phyloP scores from a whole-genome alignment of 176 grass and related monocot genomes.

The Aegilops speltoides region DNA sequence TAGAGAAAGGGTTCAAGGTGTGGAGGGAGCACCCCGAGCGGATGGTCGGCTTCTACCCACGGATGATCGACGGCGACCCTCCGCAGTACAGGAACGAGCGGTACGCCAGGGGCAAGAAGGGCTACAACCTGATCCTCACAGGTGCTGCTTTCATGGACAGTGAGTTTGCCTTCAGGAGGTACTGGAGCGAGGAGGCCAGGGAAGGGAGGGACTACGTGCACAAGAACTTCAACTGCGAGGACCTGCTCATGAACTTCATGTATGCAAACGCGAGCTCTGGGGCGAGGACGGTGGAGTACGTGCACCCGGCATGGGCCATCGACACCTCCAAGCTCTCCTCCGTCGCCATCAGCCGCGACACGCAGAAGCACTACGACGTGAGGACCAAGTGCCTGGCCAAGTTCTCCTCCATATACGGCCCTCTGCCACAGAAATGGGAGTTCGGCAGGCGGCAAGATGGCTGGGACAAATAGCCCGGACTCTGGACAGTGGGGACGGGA shows the following conservation, averaged over 20 bases:
- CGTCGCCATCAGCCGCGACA: conserved; percentile 84
- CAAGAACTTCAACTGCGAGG: conserved; percentile 94
- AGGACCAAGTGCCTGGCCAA: conserved; percentile 84
- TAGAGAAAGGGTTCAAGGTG: conserved; percentile 93
- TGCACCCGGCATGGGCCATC: conserved; percentile 95
- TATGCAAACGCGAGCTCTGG: conserved; percentile 66
- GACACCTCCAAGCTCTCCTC: conserved; percentile 95
- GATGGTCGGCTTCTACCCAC: conserved; percentile 91
- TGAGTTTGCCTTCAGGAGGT: conserved; percentile 77
- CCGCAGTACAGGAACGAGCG: conserved; percentile 82
- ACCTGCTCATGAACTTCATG: conserved; percentile 92
- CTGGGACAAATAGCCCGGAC: conserved; percentile 77
- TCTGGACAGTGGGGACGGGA: neutral
- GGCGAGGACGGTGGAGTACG: conserved; percentile 73
- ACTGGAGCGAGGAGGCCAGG: conserved; percentile 84
- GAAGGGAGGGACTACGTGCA: conserved; percentile 78
- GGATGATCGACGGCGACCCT: conserved; percentile 77
- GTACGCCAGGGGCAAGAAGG: conserved; percentile 84
- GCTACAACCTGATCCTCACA: conserved; percentile 91
- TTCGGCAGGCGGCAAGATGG: conserved; percentile 63
- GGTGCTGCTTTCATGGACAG: conserved; percentile 97
- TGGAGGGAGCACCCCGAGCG: conserved; percentile 93
- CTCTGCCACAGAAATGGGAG: conserved; percentile 61
- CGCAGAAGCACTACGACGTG: conserved; percentile 73
- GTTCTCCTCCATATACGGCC: conserved; percentile 70